Evolutionary conservation across 345 rosid species (phyloP), one percentile per base, ranked within the genome.

Genomic region (Eucalyptus rudis): DNA sequence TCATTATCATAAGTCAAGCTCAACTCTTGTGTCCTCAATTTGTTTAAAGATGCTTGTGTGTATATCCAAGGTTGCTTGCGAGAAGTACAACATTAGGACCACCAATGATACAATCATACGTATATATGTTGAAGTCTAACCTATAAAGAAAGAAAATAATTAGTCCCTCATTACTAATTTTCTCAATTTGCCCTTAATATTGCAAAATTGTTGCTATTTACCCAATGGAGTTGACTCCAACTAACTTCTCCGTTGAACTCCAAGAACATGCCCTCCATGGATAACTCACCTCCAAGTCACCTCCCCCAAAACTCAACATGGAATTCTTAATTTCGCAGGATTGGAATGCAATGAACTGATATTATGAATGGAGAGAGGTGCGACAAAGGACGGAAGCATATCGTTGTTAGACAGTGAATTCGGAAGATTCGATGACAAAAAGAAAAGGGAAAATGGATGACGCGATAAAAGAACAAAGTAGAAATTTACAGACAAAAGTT

Each of bases 131-230:
- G 62, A 56, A 56, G 16, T 1, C 13, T 56, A 20, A 58, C 29
- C 29, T 0, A 24, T 0, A 58, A 58, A 58, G 4, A 58, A 10
- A 24, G 64, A 58, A 58, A 0, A 58, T 24, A 58, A 58, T 24
- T 25, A 24, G 64, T 58, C 29, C 64, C 64, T 9, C 29, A 56
- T 56, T 5, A 56, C 24, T 0, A 1, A 56, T 56, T 56, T 56
- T 56, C 64, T 58, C 64, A 58, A 24, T 58, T 0, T 4, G 0
- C 2, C 27, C 27, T 56, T 0, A 56, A 56, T 22, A 20, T 22
- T 20, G 27, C 62, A 56, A 20, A 56, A 56, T 22, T 56, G 25
- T 56, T 11, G 10, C 10, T 56, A 2, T 56, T 56, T 56, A 9
- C 5, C 5, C 27, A 56, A 22, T 56, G 62, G 62, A 0, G 27